Conservation (phyloP, 345 rosid genomes). For the Boechera retrofracta region DNA sequence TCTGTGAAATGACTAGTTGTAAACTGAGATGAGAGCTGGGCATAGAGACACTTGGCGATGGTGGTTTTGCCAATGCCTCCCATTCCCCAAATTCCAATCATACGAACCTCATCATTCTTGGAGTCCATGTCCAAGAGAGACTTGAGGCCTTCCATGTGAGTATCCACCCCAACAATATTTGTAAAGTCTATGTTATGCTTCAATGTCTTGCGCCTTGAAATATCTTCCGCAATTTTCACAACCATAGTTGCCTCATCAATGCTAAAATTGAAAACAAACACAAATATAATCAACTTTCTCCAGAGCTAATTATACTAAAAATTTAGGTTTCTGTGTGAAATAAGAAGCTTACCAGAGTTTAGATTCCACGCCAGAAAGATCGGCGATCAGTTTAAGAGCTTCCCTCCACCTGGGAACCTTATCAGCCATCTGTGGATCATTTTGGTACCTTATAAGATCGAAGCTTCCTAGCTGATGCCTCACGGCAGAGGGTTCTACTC, state of each 20-base stretch:
- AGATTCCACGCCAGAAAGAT: background rate
- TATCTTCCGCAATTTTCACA: background rate
- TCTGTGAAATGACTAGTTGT: background rate
- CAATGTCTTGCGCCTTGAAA: slow-evolving; percentile 12
- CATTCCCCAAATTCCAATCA: slow-evolving; percentile 12
- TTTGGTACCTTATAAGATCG: background rate
- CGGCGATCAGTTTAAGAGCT: slow-evolving; percentile 16
- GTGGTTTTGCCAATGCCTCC: slow-evolving; percentile 4
- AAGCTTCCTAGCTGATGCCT: slow-evolving; percentile 30
- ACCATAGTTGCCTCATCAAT: slow-evolving; percentile 33
- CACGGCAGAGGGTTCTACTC: slow-evolving; percentile 24
- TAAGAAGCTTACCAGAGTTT: too few relatives aligned
- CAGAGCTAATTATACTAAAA: too few relatives aligned
- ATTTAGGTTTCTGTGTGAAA: too few relatives aligned
- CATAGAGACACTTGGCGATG: background rate
- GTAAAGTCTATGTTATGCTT: background rate
- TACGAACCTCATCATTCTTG: background rate
- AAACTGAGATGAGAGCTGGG: background rate
- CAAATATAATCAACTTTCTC: background rate
- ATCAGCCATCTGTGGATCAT: background rate
- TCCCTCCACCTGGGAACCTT: slow-evolving; percentile 27
- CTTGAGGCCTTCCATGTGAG: slow-evolving; percentile 16
- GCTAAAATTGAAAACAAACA: background rate
- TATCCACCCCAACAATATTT: slow-evolving; percentile 5
- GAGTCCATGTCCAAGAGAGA: slow-evolving; percentile 1